Evolutionary conservation across 805 yeast species (phyloP).

Genomic region (Saturnispora kantuleensis): DNA sequence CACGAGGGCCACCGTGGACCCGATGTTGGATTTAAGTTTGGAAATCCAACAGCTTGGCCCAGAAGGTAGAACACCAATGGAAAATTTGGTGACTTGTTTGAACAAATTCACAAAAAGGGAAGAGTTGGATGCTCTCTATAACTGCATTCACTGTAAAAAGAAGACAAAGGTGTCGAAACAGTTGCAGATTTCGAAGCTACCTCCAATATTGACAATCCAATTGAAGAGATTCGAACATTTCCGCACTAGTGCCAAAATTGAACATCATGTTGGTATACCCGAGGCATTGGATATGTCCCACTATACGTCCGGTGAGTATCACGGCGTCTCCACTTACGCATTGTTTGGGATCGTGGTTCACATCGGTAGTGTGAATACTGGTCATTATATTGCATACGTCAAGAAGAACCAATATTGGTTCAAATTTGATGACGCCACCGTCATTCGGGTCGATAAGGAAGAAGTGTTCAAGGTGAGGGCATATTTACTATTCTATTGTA

Average conservation of each 20-base stretch:
- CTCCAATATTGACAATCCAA: conserved; percentile 76
- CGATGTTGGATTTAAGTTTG: conserved; percentile 79
- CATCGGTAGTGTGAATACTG: conserved; percentile 88
- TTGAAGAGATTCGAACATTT: conserved; percentile 70
- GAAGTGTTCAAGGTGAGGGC: conserved; percentile 68
- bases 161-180: conserved; percentile 63
- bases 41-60: conserved; percentile 43
- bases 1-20: conserved; percentile 68
- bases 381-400: conserved; percentile 80
- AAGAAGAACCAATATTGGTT: conserved; percentile 77
- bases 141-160: conserved; percentile 56
- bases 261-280: conserved; percentile 65
- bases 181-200: conserved; percentile 55
- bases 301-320: conserved; percentile 30
- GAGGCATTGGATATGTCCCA: conserved; percentile 59
- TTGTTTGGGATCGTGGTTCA: conserved; percentile 83
- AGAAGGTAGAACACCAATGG: conserved; percentile 14
- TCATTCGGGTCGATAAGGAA: conserved; percentile 52
- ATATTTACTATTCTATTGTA: conserved; percentile 65
- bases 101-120: conserved; percentile 71
- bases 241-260: conserved; percentile 57
- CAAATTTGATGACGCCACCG: conserved; percentile 81
- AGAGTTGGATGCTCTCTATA: conserved; percentile 61
- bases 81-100: conserved; percentile 52
- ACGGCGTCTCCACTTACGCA: conserved; percentile 44